phyloP scores from a whole-genome alignment of 257 asterid species.

The Fraxinus pennsylvanica region DNA sequence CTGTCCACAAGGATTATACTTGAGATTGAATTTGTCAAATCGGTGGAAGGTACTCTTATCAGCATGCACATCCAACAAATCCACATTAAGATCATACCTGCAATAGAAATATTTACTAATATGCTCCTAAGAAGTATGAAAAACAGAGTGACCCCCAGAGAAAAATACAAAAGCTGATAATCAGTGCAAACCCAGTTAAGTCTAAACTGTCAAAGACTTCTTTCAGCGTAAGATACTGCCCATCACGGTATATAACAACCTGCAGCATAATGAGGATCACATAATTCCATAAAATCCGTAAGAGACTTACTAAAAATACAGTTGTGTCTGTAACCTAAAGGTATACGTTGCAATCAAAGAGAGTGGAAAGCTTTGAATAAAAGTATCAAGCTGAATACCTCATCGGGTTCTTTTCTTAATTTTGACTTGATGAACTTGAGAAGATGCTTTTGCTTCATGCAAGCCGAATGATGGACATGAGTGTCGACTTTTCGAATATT shows the following conservation, averaged over 20 bases:
- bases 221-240: slow-evolving; percentile 83
- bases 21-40: slow-evolving; percentile 92
- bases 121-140: slow-evolving; percentile 11
- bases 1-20: slow-evolving; percentile 95
- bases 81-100: slow-evolving; percentile 94
- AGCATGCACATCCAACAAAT: slow-evolving; percentile 90
- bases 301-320: slow-evolving; percentile 16
- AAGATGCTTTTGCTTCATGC: slow-evolving; percentile 97
- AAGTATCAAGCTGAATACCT: slow-evolving; percentile 51
- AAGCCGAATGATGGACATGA: slow-evolving; percentile 93
- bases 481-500: slow-evolving; percentile 92
- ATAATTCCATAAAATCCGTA: slow-evolving; percentile 28
- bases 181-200: slow-evolving; percentile 74
- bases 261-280: slow-evolving; percentile 34
- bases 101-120: slow-evolving; percentile 3
- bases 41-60: slow-evolving; percentile 97
- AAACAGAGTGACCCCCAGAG: background rate
- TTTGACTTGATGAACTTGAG: slow-evolving; percentile 87
- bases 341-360: slow-evolving; percentile 11
- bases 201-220: slow-evolving; percentile 97
- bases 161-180: slow-evolving; percentile 15
- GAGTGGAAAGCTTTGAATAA: slow-evolving; percentile 13
- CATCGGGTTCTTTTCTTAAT: slow-evolving; percentile 86
- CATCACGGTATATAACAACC: slow-evolving; percentile 95
- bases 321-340: background rate